Percentiles rank a stretch among this genome's conserved stretches.
These are phyloP conservation scores for Trametes punicea DNA, from an alignment of 768 basidiomycete species.

Conservation along the genomic window DNA sequence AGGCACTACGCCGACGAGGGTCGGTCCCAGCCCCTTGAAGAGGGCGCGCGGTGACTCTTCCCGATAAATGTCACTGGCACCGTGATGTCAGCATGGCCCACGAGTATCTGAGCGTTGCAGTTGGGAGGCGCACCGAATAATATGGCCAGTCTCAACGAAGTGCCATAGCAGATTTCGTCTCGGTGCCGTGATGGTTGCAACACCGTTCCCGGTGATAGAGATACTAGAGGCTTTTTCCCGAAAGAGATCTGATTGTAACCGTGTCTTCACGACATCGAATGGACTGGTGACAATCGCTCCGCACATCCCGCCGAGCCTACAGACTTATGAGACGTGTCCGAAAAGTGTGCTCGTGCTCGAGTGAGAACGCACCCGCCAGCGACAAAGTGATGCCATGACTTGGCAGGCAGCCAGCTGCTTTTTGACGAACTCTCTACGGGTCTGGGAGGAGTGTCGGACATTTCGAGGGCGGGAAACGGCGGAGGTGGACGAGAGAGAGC, in stretches of 20 bases:
- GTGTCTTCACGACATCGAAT: constrained; percentile 97
- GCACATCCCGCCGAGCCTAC: constrained; percentile 93
- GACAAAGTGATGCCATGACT: constrained; percentile 82
- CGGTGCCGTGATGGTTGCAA: constrained; percentile 26
- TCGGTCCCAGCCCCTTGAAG: constrained; percentile 93
- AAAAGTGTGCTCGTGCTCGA: neutral
- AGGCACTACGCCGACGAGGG: constrained; percentile 91
- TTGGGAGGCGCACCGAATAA: constrained; percentile 74
- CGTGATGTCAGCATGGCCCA: neutral
- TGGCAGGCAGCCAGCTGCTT: constrained; percentile 51
- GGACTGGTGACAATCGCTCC: constrained; percentile 96
- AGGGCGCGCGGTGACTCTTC: constrained; percentile 86
- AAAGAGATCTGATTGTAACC: constrained; percentile 90
- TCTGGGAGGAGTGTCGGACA: constrained; percentile 23
- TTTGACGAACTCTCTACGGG: constrained; percentile 34
- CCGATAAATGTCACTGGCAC: constrained; percentile 76
- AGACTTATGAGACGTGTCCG: neutral
- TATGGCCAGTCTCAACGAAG: constrained; percentile 91
- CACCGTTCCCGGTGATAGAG: constrained; percentile 31
- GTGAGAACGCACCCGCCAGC: constrained; percentile 72
- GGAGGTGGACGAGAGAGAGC: constrained; percentile 14
- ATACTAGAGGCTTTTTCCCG: constrained; percentile 39
- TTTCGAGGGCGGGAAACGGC: constrained; percentile 12
- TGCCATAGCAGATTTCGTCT: constrained; percentile 72
- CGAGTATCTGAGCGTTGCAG: neutral